Percentiles rank a stretch among this genome's conserved stretches.
phyloP scores from a whole-genome alignment of 768 basidiomycete genomes.

The Clitopilus passeckerianus region DNA sequence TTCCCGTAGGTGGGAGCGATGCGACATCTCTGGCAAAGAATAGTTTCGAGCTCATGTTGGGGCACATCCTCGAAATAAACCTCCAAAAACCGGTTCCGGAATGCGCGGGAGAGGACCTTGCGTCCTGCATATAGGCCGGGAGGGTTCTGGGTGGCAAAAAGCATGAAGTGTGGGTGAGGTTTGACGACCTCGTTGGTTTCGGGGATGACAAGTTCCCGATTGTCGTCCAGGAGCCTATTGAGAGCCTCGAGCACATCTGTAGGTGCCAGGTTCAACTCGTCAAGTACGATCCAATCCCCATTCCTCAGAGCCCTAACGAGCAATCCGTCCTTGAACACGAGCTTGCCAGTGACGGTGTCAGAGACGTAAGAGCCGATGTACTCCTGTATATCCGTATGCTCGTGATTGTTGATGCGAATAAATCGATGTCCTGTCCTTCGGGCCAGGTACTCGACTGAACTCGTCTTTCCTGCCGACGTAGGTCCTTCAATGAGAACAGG shows the following conservation, averaged over 20 bases:
- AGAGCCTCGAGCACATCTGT: slow-evolving; percentile 97
- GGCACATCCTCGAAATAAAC: slow-evolving; percentile 98
- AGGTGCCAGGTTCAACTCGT: slow-evolving; percentile 95
- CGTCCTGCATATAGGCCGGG: slow-evolving; percentile 93
- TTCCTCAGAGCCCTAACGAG: slow-evolving; percentile 86
- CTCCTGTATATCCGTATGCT: slow-evolving; percentile 99
- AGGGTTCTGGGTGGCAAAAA: slow-evolving; percentile 98
- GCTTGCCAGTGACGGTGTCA: slow-evolving; percentile 87
- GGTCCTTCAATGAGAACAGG: slow-evolving; percentile 98
- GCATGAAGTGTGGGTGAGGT: slow-evolving; percentile 94
- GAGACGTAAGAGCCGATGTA: slow-evolving; percentile 97
- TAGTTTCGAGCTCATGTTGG: slow-evolving; percentile 87
- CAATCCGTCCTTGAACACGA: slow-evolving; percentile 92
- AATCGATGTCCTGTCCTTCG: slow-evolving; percentile 90
- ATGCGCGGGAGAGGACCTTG: slow-evolving; percentile 92
- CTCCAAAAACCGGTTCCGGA: slow-evolving; percentile 95
- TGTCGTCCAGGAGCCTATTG: slow-evolving; percentile 95
- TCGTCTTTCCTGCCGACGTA: slow-evolving; percentile 96
- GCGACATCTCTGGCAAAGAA: slow-evolving; percentile 86
- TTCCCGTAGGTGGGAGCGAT: slow-evolving; percentile 94
- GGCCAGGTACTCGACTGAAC: slow-evolving; percentile 93
- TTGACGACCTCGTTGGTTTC: slow-evolving; percentile 93
- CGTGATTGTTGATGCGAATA: slow-evolving; percentile 98
- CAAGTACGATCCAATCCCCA: slow-evolving; percentile 97
- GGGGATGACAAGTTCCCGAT: slow-evolving; percentile 91